phyloP scores from a whole-genome alignment of 306 rosid species.

The Echinosophora koreensis region DNA sequence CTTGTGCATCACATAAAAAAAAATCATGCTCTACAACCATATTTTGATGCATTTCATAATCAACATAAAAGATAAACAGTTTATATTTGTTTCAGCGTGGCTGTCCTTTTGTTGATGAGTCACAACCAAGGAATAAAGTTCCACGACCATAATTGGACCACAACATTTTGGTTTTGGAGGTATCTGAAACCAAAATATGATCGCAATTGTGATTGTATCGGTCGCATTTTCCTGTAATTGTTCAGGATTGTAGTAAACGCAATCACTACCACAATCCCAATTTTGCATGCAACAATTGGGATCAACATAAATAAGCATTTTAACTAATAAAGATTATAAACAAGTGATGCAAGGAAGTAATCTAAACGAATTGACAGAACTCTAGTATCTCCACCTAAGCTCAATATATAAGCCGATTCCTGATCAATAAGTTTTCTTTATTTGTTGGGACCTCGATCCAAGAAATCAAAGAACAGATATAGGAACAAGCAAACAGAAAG shows the following conservation, averaged over 20 bases:
- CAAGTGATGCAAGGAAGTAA: constrained; percentile 36
- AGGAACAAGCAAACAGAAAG: constrained; percentile 15
- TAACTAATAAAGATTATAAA: background rate
- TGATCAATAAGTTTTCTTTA: constrained; percentile 7
- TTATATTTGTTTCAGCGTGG: background rate
- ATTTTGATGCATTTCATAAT: constrained; percentile 19
- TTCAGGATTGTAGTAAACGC: too few species aligned
- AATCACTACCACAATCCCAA: background rate
- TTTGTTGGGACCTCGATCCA: constrained; percentile 23
- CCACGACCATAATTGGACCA: too few species aligned
- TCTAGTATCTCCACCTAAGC: constrained; percentile 38
- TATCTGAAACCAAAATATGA: too few species aligned
- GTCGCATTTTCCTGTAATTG: too few species aligned
- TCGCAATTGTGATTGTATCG: too few species aligned
- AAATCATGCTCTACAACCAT: constrained; percentile 37
- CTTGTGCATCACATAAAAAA: background rate
- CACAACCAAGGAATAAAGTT: background rate
- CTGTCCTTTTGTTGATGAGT: background rate
- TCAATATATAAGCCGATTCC: constrained; percentile 28
- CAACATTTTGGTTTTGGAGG: too few species aligned
- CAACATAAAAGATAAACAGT: background rate
- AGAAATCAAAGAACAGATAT: constrained; percentile 36
- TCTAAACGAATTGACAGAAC: constrained; percentile 32
- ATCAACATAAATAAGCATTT: background rate
- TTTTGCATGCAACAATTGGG: constrained; percentile 11